Base-by-base conservation (phyloP, 495 filamentous ascomycete genomes). In the Hypoxylon lienhwacheense region DNA sequence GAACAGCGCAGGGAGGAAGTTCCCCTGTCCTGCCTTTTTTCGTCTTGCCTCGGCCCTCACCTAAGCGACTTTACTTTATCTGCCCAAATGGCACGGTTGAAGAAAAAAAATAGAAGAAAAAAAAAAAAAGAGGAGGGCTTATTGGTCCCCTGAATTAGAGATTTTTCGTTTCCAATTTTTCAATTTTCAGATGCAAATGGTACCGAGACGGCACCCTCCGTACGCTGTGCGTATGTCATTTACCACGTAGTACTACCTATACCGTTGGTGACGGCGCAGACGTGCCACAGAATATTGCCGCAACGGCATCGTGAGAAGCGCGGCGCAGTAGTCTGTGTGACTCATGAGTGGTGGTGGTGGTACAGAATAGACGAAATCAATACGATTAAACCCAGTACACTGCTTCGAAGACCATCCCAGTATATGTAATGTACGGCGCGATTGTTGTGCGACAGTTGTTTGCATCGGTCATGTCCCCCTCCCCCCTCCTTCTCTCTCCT, bases 251-350 rank as follows among this genome's bases (percentile, higher is more conserved):
- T n/a, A 32, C 12, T 14, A 43, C 20, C 17, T 31, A 47, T 20
- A 20, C 46, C 14, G 41, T 35, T 25, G 19, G 11, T 42, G 31
- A 7, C 22, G 20, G 14, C n/a, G 8, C 37, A 41, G 25, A 41
- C 12, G 37, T 41, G 20, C 37, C 21, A 45, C 45, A 45, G 48
- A 49, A 37, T n/a, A n/a, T 24, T 48, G 47, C 36, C 40, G 44
- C 44, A 35, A 17, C 33, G 35, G 41, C 34, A 47, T 61, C 46
- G 41, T 51, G 47, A 61, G 40, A 61, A 61, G 57, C 57, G 57
- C 57, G 57, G 51, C 51, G 50, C 51, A 55, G 51, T 55, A 44
- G 50, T 45, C 46, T 51, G 43, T 52, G 51, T 47, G 19, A 55
- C 46, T 55, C 19, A 2, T 10, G 7, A 50, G 33, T 39, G 5